phyloP scores from a whole-genome alignment of 805 yeast species.

The Yarrowia deformans region DNA sequence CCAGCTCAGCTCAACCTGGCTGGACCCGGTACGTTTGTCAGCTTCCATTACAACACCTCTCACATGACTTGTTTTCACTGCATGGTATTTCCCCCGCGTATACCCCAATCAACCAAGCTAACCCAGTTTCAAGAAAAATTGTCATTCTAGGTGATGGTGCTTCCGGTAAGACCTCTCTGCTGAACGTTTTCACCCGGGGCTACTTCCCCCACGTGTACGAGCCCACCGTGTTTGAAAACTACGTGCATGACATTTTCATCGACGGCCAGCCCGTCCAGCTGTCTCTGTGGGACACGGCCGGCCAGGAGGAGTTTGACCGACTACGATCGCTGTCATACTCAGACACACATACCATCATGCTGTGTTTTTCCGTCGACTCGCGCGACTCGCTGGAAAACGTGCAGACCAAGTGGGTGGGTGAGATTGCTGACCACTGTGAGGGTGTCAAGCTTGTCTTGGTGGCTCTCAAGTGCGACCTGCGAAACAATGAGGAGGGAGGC shows the following conservation, averaged over 20 bases:
- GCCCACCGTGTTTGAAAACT: slow-evolving; percentile 97
- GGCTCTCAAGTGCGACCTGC: slow-evolving; percentile 91
- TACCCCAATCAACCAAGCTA: slow-evolving; percentile 5
- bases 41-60: no score
- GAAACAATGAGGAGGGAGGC: slow-evolving; percentile 64
- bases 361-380: slow-evolving; percentile 94
- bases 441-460: slow-evolving; percentile 94
- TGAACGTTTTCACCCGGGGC: slow-evolving; percentile 95
- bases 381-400: slow-evolving; percentile 94
- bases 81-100: no score
- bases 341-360: slow-evolving; percentile 96
- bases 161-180: slow-evolving; percentile 94
- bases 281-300: slow-evolving; percentile 98
- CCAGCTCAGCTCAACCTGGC: no score
- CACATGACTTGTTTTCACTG: no score
- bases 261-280: slow-evolving; percentile 92
- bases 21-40: no score
- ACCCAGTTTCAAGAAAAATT: slow-evolving; percentile 80
- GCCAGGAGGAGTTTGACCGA: slow-evolving; percentile 97
- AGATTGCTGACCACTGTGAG: slow-evolving; percentile 94
- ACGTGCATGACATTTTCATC: slow-evolving; percentile 94
- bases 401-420: slow-evolving; percentile 95
- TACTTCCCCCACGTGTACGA: slow-evolving; percentile 98
- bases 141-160: slow-evolving; percentile 98
- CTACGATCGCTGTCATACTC: slow-evolving; percentile 89